phyloP scores from a whole-genome alignment of 805 yeast species.

The Diddensiella transvaalensis region DNA sequence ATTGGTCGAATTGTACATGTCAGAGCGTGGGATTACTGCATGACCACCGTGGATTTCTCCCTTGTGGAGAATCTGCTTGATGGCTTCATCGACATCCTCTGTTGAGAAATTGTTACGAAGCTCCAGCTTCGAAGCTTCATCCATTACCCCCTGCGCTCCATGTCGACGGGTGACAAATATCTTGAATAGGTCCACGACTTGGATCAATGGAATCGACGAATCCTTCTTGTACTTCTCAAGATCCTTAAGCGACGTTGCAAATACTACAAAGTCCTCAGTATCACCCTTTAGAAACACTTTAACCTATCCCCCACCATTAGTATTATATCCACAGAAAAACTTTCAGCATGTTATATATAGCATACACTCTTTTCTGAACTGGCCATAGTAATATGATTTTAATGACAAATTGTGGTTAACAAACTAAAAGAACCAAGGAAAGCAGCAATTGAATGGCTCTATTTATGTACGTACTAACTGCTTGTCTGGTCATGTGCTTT shows the following conservation, averaged over 20 bases:
- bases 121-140: conserved; percentile 56
- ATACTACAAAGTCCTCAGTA: conserved; percentile 60
- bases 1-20: conserved; percentile 38
- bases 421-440: too few species aligned
- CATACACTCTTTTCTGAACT: neutral
- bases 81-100: conserved; percentile 50
- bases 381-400: neutral
- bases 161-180: conserved; percentile 37
- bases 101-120: conserved; percentile 62
- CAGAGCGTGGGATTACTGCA: conserved; percentile 1
- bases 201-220: conserved; percentile 52
- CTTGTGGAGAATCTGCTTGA: conserved; percentile 53
- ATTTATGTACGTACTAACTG: too few species aligned
- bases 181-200: conserved; percentile 60
- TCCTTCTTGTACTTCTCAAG: conserved; percentile 45
- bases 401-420: too few species aligned
- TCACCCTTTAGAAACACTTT: conserved; percentile 59
- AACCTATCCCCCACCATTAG: conserved; percentile 13
- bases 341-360: too few species aligned
- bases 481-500: neutral
- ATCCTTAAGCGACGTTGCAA: conserved; percentile 52
- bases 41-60: conserved; percentile 49
- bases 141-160: conserved; percentile 58
- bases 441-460: too few species aligned
- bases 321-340: too few species aligned